Conservation (phyloP, 208 protist species). For the Trypanosoma cruzi region DNA sequence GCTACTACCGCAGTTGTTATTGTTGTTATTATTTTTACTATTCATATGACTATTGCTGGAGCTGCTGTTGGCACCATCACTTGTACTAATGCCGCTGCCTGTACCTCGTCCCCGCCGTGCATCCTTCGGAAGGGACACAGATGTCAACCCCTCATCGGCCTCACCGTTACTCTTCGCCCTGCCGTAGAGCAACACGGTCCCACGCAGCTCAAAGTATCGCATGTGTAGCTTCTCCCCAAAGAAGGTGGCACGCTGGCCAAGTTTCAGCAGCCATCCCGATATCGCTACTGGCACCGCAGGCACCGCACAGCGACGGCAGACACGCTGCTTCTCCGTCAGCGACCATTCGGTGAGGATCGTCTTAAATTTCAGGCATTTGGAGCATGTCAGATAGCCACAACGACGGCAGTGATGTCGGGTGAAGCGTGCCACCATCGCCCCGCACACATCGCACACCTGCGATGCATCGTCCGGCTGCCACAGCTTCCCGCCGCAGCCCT, state of each 20-base stretch:
- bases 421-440: slow-evolving; percentile 1
- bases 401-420: slow-evolving; percentile 35
- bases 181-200: slow-evolving; percentile 23
- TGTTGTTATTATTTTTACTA: slow-evolving; percentile 21
- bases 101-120: neutral
- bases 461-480: slow-evolving; percentile 29
- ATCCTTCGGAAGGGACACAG: neutral
- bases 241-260: slow-evolving; percentile 15
- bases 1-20: slow-evolving; percentile 7
- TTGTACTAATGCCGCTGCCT: neutral
- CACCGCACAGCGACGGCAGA: slow-evolving; percentile 22
- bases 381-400: slow-evolving; percentile 29
- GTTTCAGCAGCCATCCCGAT: slow-evolving; percentile 17
- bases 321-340: slow-evolving; percentile 21
- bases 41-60: neutral
- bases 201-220: slow-evolving; percentile 29
- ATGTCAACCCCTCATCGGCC: neutral
- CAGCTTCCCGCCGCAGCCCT: slow-evolving; percentile 17
- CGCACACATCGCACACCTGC: slow-evolving; percentile 20
- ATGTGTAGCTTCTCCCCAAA: slow-evolving; percentile 20
- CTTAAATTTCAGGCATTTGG: slow-evolving; percentile 13
- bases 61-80: neutral
- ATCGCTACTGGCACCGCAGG: slow-evolving; percentile 19
- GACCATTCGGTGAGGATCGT: slow-evolving; percentile 18
- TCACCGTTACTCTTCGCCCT: neutral